Percentiles rank a stretch among this genome's conserved stretches.
phyloP scores from a whole-genome alignment of 139 green algal species.

The Tetraselmis striata region DNA sequence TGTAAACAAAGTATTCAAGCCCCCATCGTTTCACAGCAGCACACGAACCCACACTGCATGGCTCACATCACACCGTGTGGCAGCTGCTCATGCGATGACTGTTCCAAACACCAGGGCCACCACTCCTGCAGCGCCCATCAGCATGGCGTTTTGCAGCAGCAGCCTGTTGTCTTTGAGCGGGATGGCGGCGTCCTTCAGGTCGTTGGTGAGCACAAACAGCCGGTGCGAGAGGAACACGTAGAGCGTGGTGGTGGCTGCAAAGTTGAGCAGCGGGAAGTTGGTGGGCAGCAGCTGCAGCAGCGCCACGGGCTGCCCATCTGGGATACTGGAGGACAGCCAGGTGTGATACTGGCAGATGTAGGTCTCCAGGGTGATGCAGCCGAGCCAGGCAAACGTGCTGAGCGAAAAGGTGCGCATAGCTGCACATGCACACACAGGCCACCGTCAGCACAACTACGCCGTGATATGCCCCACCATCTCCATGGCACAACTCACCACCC shows the following conservation, averaged over 20 bases:
- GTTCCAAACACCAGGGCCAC: too few relatives aligned
- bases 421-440: background rate
- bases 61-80: too few relatives aligned
- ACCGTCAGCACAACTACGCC: too few relatives aligned
- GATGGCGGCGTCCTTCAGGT: constrained; percentile 68
- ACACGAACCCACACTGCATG: too few relatives aligned
- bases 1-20: too few relatives aligned
- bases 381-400: constrained; percentile 83
- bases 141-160: constrained; percentile 64
- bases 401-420: constrained; percentile 57
- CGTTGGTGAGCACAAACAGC: constrained; percentile 81
- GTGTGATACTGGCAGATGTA: constrained; percentile 92
- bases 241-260: constrained; percentile 62
- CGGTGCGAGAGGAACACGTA: constrained; percentile 73
- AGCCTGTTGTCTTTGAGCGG: constrained; percentile 70
- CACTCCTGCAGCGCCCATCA: constrained; percentile 29
- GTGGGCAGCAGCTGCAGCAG: constrained; percentile 52
- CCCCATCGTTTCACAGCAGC: too few relatives aligned
- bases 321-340: constrained; percentile 70
- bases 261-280: constrained; percentile 89
- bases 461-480: too few relatives aligned
- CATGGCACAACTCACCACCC: too few relatives aligned
- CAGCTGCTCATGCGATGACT: too few relatives aligned
- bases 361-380: constrained; percentile 95
- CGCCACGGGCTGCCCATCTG: constrained; percentile 83